These are phyloP conservation scores for Arabidopsis suecica DNA, from an alignment of 345 rosid genomes.

Conservation along the genomic window DNA sequence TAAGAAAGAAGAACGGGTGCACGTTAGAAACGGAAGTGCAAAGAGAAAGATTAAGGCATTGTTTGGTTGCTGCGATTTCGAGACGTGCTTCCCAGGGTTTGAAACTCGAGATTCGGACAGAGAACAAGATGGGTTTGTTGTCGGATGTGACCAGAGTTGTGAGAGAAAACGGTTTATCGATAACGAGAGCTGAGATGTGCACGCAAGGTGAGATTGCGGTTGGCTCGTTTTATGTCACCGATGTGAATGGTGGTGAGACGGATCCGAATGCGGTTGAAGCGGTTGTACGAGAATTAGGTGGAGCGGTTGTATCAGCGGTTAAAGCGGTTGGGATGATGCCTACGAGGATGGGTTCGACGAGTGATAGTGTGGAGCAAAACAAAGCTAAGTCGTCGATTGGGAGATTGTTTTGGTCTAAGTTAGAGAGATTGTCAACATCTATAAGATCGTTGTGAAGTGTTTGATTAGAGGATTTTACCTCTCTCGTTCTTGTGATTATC, in stretches of 20 bases:
- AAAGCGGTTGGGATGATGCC: constrained; percentile 44
- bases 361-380: constrained; percentile 43
- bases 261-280: constrained; percentile 48
- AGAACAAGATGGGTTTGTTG: constrained; percentile 66
- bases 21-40: constrained; percentile 63
- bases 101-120: constrained; percentile 62
- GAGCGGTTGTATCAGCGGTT: constrained; percentile 55
- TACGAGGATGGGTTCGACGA: constrained; percentile 41
- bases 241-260: constrained; percentile 63
- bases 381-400: constrained; percentile 59
- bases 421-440: constrained; percentile 72
- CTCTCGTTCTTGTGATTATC: neutral
- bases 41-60: constrained; percentile 58
- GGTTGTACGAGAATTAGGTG: constrained; percentile 69
- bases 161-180: constrained; percentile 75
- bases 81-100: constrained; percentile 73
- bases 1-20: constrained; percentile 78
- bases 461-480: neutral
- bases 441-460: constrained; percentile 40
- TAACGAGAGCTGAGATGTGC: constrained; percentile 67
- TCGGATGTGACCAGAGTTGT: constrained; percentile 67
- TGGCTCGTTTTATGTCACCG: constrained; percentile 78
- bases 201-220: constrained; percentile 59
- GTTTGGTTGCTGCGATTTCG: constrained; percentile 79
- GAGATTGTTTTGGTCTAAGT: constrained; percentile 70